These are phyloP conservation scores for Magnolia sinica DNA, from an alignment of 164 flowering plant genomes.

Conservation along the genomic window DNA sequence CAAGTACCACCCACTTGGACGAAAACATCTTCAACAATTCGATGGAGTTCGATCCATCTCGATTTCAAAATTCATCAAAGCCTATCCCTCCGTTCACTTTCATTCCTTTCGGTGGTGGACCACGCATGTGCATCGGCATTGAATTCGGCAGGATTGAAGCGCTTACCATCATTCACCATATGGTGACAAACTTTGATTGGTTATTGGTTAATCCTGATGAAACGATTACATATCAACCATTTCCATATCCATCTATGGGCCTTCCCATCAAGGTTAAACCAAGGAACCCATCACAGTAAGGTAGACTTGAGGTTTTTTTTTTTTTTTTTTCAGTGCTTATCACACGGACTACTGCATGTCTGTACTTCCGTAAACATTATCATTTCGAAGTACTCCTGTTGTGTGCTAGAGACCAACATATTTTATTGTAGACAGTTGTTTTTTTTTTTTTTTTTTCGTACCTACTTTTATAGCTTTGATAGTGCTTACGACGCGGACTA, in stretches of 20 bases:
- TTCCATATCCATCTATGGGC: slow-evolving; percentile 32
- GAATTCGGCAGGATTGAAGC: slow-evolving; percentile 17
- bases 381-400: too few relatives aligned
- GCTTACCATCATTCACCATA: slow-evolving; percentile 10
- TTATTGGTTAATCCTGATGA: slow-evolving; percentile 22
- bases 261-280: slow-evolving; percentile 28
- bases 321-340: too few relatives aligned
- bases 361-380: too few relatives aligned
- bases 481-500: too few relatives aligned
- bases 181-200: slow-evolving; percentile 25
- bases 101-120: slow-evolving; percentile 20
- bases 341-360: too few relatives aligned
- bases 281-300: not conserved
- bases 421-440: too few relatives aligned
- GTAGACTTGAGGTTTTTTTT: not conserved
- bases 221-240: slow-evolving; percentile 23
- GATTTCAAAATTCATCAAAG: not conserved
- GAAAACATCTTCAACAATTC: not conserved
- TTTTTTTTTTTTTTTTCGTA: too few relatives aligned
- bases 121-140: slow-evolving; percentile 13
- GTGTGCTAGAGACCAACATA: too few relatives aligned
- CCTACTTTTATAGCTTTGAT: too few relatives aligned
- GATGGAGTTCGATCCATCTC: not conserved
- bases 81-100: slow-evolving; percentile 10
- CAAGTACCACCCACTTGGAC: not conserved